phyloP scores from a whole-genome alignment of 495 filamentous ascomycete genomes.

The Apiosordaria backusii region DNA sequence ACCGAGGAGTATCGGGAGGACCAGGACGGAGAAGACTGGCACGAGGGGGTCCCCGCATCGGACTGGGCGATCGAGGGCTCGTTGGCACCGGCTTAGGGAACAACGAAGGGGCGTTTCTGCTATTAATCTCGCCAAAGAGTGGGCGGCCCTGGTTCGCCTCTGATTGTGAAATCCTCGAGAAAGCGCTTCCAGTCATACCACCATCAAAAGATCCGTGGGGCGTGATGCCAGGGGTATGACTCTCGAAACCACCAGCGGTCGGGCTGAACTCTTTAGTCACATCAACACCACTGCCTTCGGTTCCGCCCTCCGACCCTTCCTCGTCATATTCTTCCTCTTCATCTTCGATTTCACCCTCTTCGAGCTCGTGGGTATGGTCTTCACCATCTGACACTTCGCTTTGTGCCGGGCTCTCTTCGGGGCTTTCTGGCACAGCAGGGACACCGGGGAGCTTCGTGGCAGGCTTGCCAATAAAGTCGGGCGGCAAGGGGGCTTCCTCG shows the following conservation, averaged over 20 bases:
- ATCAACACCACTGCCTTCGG: constrained; percentile 61
- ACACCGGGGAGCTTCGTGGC: constrained; percentile 20
- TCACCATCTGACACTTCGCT: constrained; percentile 27
- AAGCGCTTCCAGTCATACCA: constrained; percentile 41
- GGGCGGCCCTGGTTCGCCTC: constrained; percentile 41
- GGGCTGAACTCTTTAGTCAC: constrained; percentile 66
- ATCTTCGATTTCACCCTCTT: constrained; percentile 34
- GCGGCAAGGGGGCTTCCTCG: constrained; percentile 25
- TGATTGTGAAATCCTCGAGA: constrained; percentile 46
- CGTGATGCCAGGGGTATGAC: constrained; percentile 55
- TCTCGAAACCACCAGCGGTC: constrained; percentile 38
- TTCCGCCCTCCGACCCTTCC: constrained; percentile 42
- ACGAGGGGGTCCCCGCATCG: constrained; percentile 54
- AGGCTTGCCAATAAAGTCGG: constrained; percentile 29
- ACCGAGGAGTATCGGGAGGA: constrained; percentile 46
- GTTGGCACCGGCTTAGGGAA: constrained; percentile 57
- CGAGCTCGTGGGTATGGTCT: constrained; percentile 36
- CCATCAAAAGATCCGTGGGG: constrained; percentile 64
- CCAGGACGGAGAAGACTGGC: constrained; percentile 43
- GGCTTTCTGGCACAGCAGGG: constrained; percentile 27
- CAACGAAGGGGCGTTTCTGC: constrained; percentile 43
- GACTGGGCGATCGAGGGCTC: constrained; percentile 77
- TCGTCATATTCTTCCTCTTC: constrained; percentile 36
- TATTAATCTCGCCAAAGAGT: constrained; percentile 65
- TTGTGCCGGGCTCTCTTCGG: constrained; percentile 23